phyloP scores from a whole-genome alignment of 176 grass and related monocot species.

The Puya raimondii region DNA sequence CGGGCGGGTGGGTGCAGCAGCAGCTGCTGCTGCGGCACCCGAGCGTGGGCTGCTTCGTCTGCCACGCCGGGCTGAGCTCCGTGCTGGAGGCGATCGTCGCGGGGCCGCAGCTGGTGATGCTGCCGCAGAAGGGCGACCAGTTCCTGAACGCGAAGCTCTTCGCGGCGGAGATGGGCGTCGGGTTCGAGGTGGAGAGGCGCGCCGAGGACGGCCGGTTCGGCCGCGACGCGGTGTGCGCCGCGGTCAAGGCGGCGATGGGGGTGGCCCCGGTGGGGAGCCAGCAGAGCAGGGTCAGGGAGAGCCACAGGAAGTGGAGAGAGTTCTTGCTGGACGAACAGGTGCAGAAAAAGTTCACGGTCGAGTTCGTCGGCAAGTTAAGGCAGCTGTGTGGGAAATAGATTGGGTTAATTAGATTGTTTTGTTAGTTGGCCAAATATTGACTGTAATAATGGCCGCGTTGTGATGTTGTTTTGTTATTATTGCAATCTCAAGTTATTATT shows the following conservation, averaged over 20 bases:
- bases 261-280: not conserved
- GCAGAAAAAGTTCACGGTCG: conserved; percentile 11
- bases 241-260: conserved; percentile 11
- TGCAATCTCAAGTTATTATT: no score
- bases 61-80: conserved; percentile 45
- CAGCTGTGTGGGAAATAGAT: not conserved
- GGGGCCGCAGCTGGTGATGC: conserved; percentile 27
- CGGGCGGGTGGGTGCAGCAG: conserved; percentile 51
- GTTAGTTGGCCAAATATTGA: no score
- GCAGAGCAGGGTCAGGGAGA: conserved; percentile 3
- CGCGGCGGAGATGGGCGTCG: conserved; percentile 17
- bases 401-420: no score
- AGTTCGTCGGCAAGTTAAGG: conserved; percentile 16
- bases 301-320: conserved; percentile 26
- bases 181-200: conserved; percentile 31
- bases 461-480: no score
- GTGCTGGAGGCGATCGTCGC: conserved; percentile 30
- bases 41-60: conserved; percentile 40
- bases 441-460: no score
- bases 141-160: conserved; percentile 29
- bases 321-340: conserved; percentile 25
- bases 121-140: conserved; percentile 43
- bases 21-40: conserved; percentile 43
- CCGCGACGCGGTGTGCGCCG: conserved; percentile 7
- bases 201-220: conserved; percentile 24